Base-by-base conservation (phyloP, 495 filamentous ascomycete species). In the Gamarada debralockiae region DNA sequence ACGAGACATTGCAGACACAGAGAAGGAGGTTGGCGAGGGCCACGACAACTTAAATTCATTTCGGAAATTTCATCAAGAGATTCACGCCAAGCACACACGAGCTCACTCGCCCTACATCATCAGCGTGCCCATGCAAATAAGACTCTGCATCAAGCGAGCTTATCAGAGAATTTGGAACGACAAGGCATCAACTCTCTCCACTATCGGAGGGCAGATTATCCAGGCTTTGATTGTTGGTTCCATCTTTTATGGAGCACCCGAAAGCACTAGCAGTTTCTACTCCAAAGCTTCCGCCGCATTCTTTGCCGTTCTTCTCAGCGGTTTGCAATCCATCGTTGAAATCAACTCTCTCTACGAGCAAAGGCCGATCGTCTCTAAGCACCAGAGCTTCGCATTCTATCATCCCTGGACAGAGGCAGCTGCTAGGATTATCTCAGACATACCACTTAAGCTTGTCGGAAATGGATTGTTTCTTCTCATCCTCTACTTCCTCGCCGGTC, bases 401-500 rank as follows among this genome's bases (percentile, higher is more conserved):
- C 80, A 80, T 49, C 83, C 85, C 0, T 75, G 75, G 27, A 71
- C 81, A 2, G 82, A 85, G 56, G 77, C 79, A 0, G 57, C 81
- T 3, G 83, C 78, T 10, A 74, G 75, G 0, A 74, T 85, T 18
- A 70, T 86, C 0, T 69, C 73, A 3, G 83, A 87, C 50, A 70
- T 86, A 23, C 92, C 92, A 0, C 89, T 91, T 66, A 56, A 59
- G 21, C 53, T 63, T 48, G 33, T 46, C 13, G 55, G 57, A 21
- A 55, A 45, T 36, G 53, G 57, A 46, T 45, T 59, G 48, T 62
- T 66, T 49, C 54, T 52, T 33, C 17, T 89, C 0, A 81, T 83
- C 3, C 67, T 96, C 39, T 97, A 97, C 70, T 96, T 96, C 70
- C 59, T 87, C 44, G 68, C 77, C n/a, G 68, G 76, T 3, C 59